Evolutionary conservation across 176 grass and related monocot species (phyloP), one percentile per base, ranked within the genome.

Genomic region (Cenchrus americanus): DNA sequence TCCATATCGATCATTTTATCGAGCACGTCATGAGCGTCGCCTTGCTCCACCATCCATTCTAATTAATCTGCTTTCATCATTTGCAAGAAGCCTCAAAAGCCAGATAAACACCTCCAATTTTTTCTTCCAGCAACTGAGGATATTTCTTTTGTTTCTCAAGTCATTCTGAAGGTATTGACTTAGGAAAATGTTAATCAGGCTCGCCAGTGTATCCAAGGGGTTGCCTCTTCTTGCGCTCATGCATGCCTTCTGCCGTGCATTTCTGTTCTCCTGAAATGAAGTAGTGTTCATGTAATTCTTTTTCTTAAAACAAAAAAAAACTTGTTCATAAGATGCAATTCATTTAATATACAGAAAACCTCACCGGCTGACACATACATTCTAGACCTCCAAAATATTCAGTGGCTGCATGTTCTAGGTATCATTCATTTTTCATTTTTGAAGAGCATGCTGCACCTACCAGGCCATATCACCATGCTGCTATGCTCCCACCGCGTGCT

Each of bases 91-190:
- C 34, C 34, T 37, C 34, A 37, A 37, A 37, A 37, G 34, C 34
- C 34, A 37, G 42, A n/a, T 77, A 82, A 80, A n/a, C 43, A 80
- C 65, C 47, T 87, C 53, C 54, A 2, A 10, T 30, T 42, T 87
- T 18, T 27, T 60, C 26, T 37, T 37, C 34, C 34, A 37, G 3
- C 2, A 37, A 37, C 34, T 4, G 34, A 4, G 2, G 34, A 3
- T 37, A 37, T 44, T 69, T 10, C 30, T 30, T 69, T 42, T 37
- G 48, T 59, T 22, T 7, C 24, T 40, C 22, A 71, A 64, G 84
- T 71, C 14, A 51, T 86, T 11, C 23, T 63, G 30, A 79, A 85
- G 53, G 58, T 63, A 18, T 44, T 37, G 34, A 14, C 9, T 42
- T 27, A 6, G 4, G 53, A 64, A 80, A 50, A 43, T 79, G 17